Percentiles rank a stretch among this genome's conserved stretches.
Evolutionary conservation across 371 early-diverging fungal species (phyloP).

Genomic region (Phascolomyces articulosus): DNA sequence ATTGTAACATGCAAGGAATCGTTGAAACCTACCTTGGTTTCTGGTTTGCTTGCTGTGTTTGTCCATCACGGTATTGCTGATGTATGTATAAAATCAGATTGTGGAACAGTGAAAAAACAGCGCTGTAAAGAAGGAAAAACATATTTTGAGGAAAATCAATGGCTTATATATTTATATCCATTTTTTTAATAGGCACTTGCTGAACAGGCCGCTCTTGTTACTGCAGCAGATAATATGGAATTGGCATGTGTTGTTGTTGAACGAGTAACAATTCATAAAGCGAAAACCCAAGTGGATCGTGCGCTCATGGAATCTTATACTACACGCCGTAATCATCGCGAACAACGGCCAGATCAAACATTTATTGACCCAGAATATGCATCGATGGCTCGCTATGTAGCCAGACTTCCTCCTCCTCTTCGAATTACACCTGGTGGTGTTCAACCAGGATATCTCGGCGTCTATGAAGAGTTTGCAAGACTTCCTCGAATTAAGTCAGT

Average conservation of each 20-base stretch:
- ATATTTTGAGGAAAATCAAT: background rate
- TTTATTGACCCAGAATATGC: conserved; percentile 86
- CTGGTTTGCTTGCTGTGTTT: conserved; percentile 76
- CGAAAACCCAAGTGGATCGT: conserved; percentile 86
- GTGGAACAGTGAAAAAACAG: no score
- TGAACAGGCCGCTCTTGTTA: conserved; percentile 78
- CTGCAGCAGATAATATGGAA: conserved; percentile 91
- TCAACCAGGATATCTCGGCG: conserved; percentile 72
- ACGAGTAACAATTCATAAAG: conserved; percentile 92
- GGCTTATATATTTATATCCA: background rate
- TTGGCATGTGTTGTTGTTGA: conserved; percentile 91
- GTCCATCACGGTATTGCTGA: conserved; percentile 85
- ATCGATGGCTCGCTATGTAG: conserved; percentile 73
- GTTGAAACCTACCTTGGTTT: conserved; percentile 84
- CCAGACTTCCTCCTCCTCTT: conserved; percentile 83
- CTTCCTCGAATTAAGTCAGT: conserved; percentile 33
- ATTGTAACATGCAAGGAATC: conserved; percentile 94
- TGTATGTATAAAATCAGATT: conserved; percentile 44
- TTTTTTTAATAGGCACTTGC: conserved; percentile 62
- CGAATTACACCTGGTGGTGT: conserved; percentile 84
- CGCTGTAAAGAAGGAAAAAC: background rate
- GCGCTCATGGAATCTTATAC: conserved; percentile 67
- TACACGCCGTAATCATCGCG: conserved; percentile 85
- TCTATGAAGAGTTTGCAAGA: conserved; percentile 76
- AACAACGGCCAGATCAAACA: conserved; percentile 83